Evolutionary conservation across 2,329 filamentous ascomycete genomes (phyloP).

Genomic region (Pseudopyrenochaeta lycopersici): DNA sequence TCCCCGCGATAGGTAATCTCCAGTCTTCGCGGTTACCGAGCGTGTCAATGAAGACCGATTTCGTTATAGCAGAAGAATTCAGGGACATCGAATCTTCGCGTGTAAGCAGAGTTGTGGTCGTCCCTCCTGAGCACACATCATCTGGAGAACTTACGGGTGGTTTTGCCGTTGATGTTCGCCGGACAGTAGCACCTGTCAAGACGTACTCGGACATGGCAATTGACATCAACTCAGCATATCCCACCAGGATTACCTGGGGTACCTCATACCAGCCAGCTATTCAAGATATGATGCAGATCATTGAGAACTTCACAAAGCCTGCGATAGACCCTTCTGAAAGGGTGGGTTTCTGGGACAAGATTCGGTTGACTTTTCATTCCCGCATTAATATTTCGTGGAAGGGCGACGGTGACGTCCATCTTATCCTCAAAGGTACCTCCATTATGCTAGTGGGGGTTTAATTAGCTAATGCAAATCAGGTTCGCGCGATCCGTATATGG

Average conservation of each 20-base stretch:
- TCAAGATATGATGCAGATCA: constrained; percentile 99
- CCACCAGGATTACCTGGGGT: constrained; percentile 95
- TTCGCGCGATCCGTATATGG: constrained; percentile 88
- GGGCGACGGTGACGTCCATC: constrained; percentile 92
- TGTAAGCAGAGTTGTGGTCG: constrained; percentile 81
- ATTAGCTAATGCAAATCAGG: constrained; percentile 50
- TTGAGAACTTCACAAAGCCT: constrained; percentile 96
- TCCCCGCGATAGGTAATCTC: constrained; percentile 80
- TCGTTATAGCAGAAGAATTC: constrained; percentile 95
- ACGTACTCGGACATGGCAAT: constrained; percentile 92
- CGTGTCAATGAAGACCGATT: constrained; percentile 85
- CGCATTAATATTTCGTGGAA: constrained; percentile 90
- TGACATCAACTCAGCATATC: constrained; percentile 90
- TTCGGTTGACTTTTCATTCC: constrained; percentile 92
- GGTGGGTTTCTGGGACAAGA: constrained; percentile 99
- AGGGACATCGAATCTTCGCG: constrained; percentile 81
- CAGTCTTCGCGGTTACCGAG: constrained; percentile 84
- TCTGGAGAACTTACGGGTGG: constrained; percentile 69
- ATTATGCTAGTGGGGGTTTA: not conserved
- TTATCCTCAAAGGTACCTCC: constrained; percentile 80
- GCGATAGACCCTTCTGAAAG: constrained; percentile 92
- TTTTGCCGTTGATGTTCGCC: constrained; percentile 85
- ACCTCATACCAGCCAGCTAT: constrained; percentile 97
- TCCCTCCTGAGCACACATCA: constrained; percentile 71
- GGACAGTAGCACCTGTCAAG: constrained; percentile 94